Conservation (phyloP, 1,139 yeast genomes). For the Scheffersomyces stambukii region DNA sequence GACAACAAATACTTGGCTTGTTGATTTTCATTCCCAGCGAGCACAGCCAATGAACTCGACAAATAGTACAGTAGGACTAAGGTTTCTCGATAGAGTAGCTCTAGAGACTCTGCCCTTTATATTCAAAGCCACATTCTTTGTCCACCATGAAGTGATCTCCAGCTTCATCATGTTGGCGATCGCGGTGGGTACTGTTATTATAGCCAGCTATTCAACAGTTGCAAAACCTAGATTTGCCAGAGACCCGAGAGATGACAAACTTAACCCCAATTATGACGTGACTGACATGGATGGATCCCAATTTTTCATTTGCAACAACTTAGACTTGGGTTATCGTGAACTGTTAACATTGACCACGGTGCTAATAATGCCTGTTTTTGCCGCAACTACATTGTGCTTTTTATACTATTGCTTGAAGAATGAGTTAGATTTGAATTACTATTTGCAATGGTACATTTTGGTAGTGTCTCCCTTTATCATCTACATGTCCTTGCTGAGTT, state of each 20-base stretch:
- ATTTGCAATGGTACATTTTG: conserved; percentile 28
- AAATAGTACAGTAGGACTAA: no score
- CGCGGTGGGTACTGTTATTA: conserved; percentile 15
- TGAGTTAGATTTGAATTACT: conserved; percentile 21
- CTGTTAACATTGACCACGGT: conserved; percentile 18
- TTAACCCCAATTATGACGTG: conserved; percentile 40
- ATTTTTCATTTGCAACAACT: conserved; percentile 12
- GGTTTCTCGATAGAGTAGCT: no score
- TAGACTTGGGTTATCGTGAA: conserved; percentile 12
- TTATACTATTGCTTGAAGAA: conserved; percentile 33
- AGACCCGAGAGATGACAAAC: conserved; percentile 28
- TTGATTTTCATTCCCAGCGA: no score
- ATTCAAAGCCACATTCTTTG: background rate
- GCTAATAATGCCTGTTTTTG: conserved; percentile 36
- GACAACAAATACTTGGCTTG: no score
- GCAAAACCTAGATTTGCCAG: conserved; percentile 41
- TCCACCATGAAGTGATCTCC: conserved; percentile 1
- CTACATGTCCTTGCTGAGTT: conserved; percentile 12
- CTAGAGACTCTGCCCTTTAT: no score
- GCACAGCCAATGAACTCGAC: no score
- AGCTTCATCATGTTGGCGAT: background rate
- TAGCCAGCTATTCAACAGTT: conserved; percentile 40
- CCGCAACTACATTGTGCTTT: conserved; percentile 28
- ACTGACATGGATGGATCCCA: conserved; percentile 34
- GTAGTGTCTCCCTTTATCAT: conserved; percentile 17